Conservation (phyloP, 2,329 filamentous ascomycete species). For the Cadophora luteo-olivacea region DNA sequence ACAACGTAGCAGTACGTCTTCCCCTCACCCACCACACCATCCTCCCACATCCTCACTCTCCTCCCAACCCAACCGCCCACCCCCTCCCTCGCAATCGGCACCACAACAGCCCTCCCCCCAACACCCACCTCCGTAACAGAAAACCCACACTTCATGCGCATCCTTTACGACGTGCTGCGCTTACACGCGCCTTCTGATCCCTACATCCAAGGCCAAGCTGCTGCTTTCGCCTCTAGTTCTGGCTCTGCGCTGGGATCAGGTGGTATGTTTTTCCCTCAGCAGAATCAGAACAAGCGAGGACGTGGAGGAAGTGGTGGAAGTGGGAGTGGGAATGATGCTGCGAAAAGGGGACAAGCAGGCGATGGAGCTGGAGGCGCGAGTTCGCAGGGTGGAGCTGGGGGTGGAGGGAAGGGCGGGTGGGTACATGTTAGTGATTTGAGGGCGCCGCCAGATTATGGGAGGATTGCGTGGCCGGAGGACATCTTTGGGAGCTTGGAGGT, state of each 20-base stretch:
- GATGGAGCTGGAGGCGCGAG: slow-evolving; percentile 62
- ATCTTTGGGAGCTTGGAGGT: slow-evolving; percentile 74
- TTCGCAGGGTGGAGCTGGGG: slow-evolving; percentile 65
- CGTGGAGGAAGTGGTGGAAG: slow-evolving; percentile 35
- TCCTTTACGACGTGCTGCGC: slow-evolving; percentile 63
- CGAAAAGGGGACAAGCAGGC: slow-evolving; percentile 50
- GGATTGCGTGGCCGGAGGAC: slow-evolving; percentile 74
- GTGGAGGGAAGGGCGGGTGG: slow-evolving; percentile 65
- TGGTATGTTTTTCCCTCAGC: slow-evolving; percentile 56
- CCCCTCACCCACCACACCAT: slow-evolving; percentile 52
- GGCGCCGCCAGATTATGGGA: slow-evolving; percentile 70
- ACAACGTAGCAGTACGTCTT: slow-evolving; percentile 60
- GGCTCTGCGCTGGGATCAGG: slow-evolving; percentile 59
- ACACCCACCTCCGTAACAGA: slow-evolving; percentile 65
- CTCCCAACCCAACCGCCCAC: slow-evolving; percentile 64
- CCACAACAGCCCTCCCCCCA: slow-evolving; percentile 63
- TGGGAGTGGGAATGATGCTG: slow-evolving; percentile 31
- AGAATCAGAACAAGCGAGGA: slow-evolving; percentile 22
- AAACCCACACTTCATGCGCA: slow-evolving; percentile 64
- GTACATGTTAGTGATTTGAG: slow-evolving; percentile 69
- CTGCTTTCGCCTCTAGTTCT: slow-evolving; percentile 64
- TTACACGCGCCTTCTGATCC: slow-evolving; percentile 64
- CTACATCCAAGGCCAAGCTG: slow-evolving; percentile 60
- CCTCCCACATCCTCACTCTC: slow-evolving; percentile 62
- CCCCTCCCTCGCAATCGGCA: slow-evolving; percentile 62